Evolutionary conservation across 768 basidiomycete genomes (phyloP), one percentile per base, ranked within the genome.

Genomic region (Sporobolomyces pararoseus): DNA sequence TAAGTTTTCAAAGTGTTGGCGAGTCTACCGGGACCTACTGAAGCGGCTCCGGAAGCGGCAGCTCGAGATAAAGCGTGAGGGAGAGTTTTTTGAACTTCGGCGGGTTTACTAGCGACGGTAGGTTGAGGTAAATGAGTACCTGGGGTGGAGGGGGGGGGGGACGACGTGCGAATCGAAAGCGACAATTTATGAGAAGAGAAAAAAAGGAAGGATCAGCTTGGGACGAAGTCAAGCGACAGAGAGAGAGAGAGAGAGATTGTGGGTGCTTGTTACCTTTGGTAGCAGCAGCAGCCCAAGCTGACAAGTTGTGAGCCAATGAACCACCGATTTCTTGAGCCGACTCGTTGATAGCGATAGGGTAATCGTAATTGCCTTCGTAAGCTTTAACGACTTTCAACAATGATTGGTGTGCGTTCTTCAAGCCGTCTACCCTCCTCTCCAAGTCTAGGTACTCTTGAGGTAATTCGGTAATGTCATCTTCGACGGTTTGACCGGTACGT

Each of bases 11-110:
- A 83, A 0, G 89, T 89, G 78, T 85, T 86, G 32, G 86, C 88
- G 34, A 98, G 84, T 73, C 87, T 86, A 75, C 90, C 87, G 1
- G 85, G 84, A 1, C 78, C 78, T 7, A 82, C 80, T 32, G 83
- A 82, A 4, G 82, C 78, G 19, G 82, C 81, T n/a, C 80, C 89
- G 13, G 81, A 77, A 44, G 85, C 84, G 0, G 93, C 86, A 0
- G 94, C 88, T 59, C 96, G 88, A 25, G 87, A 84, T 61, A 98
- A 85, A 0, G 96, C 95, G 76, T 98, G 96, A 0, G 96, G 91
- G 61, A 98, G 88, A 0, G 96, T 98, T 86, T 98, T 98, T 83
- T 93, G 92, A 76, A 88, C 88, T 32, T 80, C 29, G 2, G 85
- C 82, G 0, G 86, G 80, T 51, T 85, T 76, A 25, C 87, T 91